phyloP scores from a whole-genome alignment of 179 eudicot species.

The Silene noctiflora region DNA sequence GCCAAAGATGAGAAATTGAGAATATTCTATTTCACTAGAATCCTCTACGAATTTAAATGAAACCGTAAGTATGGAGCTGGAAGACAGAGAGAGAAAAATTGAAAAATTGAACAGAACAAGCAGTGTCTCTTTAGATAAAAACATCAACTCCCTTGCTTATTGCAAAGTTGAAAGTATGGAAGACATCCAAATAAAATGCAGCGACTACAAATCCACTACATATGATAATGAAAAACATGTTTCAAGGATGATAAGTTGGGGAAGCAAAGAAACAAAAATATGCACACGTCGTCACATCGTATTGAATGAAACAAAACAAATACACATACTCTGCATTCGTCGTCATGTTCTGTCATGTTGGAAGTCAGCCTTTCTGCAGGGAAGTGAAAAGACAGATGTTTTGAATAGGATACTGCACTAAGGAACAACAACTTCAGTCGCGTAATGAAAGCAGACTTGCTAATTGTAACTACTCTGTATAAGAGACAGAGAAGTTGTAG shows the following conservation, averaged over 20 bases:
- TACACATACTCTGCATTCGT: constrained; percentile 29
- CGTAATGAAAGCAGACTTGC: not conserved
- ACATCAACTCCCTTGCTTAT: not conserved
- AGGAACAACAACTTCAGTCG: not conserved
- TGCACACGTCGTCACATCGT: not conserved
- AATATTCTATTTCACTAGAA: not conserved
- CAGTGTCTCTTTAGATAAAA: not conserved
- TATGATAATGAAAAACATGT: not conserved
- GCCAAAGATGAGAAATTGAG: not conserved
- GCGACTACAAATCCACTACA: not conserved
- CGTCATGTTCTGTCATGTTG: constrained; percentile 31
- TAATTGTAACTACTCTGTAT: not conserved
- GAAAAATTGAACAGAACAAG: not conserved
- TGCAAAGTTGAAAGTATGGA: not conserved
- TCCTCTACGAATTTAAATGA: not conserved
- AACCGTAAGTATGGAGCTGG: not conserved
- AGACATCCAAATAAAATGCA: not conserved
- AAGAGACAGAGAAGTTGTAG: not conserved
- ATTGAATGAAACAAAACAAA: constrained; percentile 6
- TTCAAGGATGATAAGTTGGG: not conserved
- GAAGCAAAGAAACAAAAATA: not conserved
- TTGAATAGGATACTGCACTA: constrained; percentile 1
- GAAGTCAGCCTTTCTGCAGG: constrained; percentile 36
- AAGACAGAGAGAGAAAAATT: not conserved
- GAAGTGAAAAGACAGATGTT: constrained; percentile 2